These are phyloP conservation scores for Fusarium brachygibbosum DNA, from an alignment of 2,329 filamentous ascomycete genomes.

Conservation along the genomic window DNA sequence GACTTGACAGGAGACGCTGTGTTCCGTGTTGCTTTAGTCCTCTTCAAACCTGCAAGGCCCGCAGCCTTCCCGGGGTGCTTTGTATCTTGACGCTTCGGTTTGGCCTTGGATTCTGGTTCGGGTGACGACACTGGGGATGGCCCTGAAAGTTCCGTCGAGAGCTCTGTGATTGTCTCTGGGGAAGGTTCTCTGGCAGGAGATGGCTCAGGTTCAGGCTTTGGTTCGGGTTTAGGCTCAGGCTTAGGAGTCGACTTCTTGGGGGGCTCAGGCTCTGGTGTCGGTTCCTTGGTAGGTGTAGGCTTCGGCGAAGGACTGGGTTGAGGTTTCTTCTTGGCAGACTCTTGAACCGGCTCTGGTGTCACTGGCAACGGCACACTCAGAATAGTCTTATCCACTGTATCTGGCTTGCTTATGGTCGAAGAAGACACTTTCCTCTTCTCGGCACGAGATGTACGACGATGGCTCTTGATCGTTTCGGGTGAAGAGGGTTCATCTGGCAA, in stretches of 20 bases:
- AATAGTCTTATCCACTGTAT: constrained; percentile 31
- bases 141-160: constrained; percentile 6
- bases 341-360: constrained; percentile 17
- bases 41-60: constrained; percentile 60
- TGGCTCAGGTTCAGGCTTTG: constrained; percentile 20
- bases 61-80: constrained; percentile 33
- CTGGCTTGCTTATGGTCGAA: constrained; percentile 38
- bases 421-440: constrained; percentile 43
- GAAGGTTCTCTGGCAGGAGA: constrained; percentile 14
- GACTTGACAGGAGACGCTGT: constrained; percentile 64
- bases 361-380: constrained; percentile 17
- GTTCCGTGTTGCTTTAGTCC: constrained; percentile 68
- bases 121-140: constrained; percentile 15
- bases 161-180: constrained; percentile 21
- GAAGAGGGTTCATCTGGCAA: constrained; percentile 30
- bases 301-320: constrained; percentile 16
- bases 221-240: constrained; percentile 13
- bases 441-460: constrained; percentile 45
- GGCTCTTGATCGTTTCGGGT: constrained; percentile 42
- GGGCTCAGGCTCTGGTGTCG: constrained; percentile 22
- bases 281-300: constrained; percentile 27
- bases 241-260: constrained; percentile 25
- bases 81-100: constrained; percentile 42
- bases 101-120: constrained; percentile 33
- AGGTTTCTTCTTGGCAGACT: constrained; percentile 19